Base-by-base conservation (phyloP, 352 stramenopile species). In the Blastocystis sp. region DNA sequence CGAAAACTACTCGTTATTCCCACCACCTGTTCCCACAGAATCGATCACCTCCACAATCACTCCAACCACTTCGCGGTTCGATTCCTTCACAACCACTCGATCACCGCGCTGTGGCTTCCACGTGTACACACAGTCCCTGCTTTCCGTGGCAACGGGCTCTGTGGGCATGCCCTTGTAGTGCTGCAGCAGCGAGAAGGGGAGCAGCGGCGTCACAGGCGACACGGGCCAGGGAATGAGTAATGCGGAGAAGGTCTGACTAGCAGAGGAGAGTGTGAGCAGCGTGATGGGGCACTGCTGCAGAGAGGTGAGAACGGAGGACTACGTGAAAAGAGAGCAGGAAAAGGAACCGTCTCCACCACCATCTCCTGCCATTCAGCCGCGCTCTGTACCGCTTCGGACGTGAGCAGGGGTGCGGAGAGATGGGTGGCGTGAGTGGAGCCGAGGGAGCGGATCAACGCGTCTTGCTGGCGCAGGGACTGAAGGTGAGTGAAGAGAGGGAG, bases 301-400 rank as follows among this genome's bases (percentile, higher is more conserved):
- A 84, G 59, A 45, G 56, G 74, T 45, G 38, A 84, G 48, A 14
- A 84, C 2, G 2, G 17, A 56, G 67, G 19, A 69, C 74, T 66
- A 66, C 2, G 5, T 67, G 45, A 14, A 56, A 69, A 10, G 23
- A 56, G 2, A 17, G 4, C 41, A 62, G 1, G 28, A 14, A 19
- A 53, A 1, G 19, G 3, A 56, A 84, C 74, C 41, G 52, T 84
- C 14, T 52, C 53, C 7, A 84, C 61, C 11, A 19, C 34, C 1
- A 69, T 41, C n/a, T 84, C 74, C 21, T 43, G n/a, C 74, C 74
- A 84, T n/a, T 84, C 74, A 5, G n/a, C 4, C 28, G 53, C 38
- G 56, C 9, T 28, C 21, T 43, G 23, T 2, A 38, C 5, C 14
- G 5, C 14, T 7, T 56, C 48, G 48, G 48, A 7, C 48, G 48